A percentile compares a stretch with the other conserved stretches of the same genome.
phyloP scores from a whole-genome alignment of 768 basidiomycete species.

The Plicaturopsis crispa region DNA sequence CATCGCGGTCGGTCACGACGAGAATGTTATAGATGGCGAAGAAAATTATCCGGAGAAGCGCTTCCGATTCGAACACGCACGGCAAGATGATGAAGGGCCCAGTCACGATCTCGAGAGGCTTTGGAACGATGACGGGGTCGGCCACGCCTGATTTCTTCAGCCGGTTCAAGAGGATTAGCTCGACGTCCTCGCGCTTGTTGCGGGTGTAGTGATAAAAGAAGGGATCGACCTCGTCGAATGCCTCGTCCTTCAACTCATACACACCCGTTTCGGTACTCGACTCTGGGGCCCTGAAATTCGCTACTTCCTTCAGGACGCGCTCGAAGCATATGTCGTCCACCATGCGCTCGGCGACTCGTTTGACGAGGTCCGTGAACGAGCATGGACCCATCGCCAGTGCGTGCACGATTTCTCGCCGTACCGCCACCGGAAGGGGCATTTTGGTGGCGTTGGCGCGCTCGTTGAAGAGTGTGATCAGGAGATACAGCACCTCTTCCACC shows the following conservation, averaged over 20 bases:
- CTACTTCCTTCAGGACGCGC: conserved; percentile 67
- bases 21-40: conserved; percentile 74
- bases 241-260: conserved; percentile 84
- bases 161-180: conserved; percentile 60
- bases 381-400: conserved; percentile 83
- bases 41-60: conserved; percentile 76
- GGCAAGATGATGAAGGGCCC: conserved; percentile 68
- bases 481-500: conserved; percentile 87
- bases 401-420: conserved; percentile 84
- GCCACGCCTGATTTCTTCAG: conserved; percentile 49
- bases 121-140: conserved; percentile 74
- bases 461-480: conserved; percentile 79
- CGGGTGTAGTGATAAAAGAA: conserved; percentile 95
- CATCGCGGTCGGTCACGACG: conserved; percentile 50
- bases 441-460: conserved; percentile 72
- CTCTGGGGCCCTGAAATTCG: conserved; percentile 78
- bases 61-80: conserved; percentile 58
- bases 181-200: conserved; percentile 90
- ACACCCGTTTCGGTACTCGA: conserved; percentile 68
- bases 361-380: conserved; percentile 85
- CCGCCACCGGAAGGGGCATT: conserved; percentile 53
- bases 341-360: conserved; percentile 84
- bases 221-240: conserved; percentile 84
- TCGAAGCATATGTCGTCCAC: conserved; percentile 82
- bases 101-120: conserved; percentile 49